phyloP scores from a whole-genome alignment of 139 green algal species.

The Picochlorum sp. region DNA sequence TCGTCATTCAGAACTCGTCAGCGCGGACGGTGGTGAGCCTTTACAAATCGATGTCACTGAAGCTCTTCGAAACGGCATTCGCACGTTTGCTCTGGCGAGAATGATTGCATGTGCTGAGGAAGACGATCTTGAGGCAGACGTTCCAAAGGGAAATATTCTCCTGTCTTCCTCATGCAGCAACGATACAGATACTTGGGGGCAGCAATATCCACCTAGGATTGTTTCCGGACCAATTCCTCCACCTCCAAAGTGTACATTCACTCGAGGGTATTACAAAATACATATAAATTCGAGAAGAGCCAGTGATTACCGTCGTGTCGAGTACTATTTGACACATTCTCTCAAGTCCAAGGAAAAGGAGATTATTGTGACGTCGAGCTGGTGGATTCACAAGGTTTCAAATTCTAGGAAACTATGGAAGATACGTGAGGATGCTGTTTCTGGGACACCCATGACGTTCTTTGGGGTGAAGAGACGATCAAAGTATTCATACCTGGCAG shows the following conservation, averaged over 20 bases:
- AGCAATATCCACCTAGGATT: background rate
- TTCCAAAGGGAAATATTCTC: constrained; percentile 1
- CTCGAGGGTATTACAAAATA: constrained; percentile 2
- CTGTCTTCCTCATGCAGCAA: background rate
- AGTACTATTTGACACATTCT: constrained; percentile 3
- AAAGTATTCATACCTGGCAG: constrained; percentile 2
- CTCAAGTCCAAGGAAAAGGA: background rate
- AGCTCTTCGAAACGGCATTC: background rate
- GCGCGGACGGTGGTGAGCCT: background rate
- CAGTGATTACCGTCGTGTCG: background rate
- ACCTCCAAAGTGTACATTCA: background rate
- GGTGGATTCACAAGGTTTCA: constrained; percentile 1
- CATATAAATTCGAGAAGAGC: background rate
- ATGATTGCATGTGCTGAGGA: background rate
- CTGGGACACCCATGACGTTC: background rate
- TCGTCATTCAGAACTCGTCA: background rate
- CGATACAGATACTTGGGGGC: background rate
- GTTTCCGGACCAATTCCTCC: background rate
- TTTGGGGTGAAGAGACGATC: constrained; percentile 2
- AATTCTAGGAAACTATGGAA: constrained; percentile 2
- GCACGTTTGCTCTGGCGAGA: background rate
- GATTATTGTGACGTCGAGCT: background rate
- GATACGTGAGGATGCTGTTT: constrained; percentile 1
- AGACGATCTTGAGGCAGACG: background rate
- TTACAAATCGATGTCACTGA: background rate